Evolutionary conservation across 2,329 filamentous ascomycete genomes (phyloP), one percentile per base, ranked within the genome.

Genomic region (Camillea tinctor): DNA sequence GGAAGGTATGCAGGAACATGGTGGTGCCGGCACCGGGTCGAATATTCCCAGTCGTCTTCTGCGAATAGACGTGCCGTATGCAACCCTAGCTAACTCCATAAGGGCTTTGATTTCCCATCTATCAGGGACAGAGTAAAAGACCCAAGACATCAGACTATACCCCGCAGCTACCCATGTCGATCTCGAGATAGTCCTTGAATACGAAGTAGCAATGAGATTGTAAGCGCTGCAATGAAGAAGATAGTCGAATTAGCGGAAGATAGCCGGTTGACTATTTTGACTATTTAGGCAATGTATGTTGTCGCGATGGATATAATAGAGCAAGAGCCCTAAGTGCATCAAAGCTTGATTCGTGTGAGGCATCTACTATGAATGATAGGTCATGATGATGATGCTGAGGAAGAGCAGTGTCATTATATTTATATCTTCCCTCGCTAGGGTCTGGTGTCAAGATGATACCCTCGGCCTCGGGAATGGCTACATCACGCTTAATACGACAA

Each of bases 391-490:
- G 56, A 22, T 57, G 22, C 55, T 50, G 44, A 49, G 20, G 23
- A 52, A 50, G 6, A 24, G 30, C 11, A 6, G 63, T 4, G 21
- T 64, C n/a, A 49, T 52, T 30, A 22, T 58, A 26, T 56, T 70
- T n/a, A 60, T 61, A 21, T 57, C 60, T 21, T 54, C 69, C 23
- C 21, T 63, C 22, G 53, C 64, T 2, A 50, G 56, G 30, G 65
- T 58, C 8, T 53, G 59, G 13, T 58, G 64, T 49, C 69, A 70
- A 56, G 62, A 64, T 26, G 77, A 79, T 54, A 70, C 73, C 9
- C 67, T 80, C 2, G 77, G 79, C 2, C 64, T 80, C 0, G 64
- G 54, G 4, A 72, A 76, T 67, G 78, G 78, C 52, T 79, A 74
- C 55, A 69, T 76, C n/a, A 72, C 71, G 1, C 63, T 80, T 54